Evolutionary conservation across 176 grass and related monocot species (phyloP), one percentile per base, ranked within the genome.

Genomic region (Themeda triandra): DNA sequence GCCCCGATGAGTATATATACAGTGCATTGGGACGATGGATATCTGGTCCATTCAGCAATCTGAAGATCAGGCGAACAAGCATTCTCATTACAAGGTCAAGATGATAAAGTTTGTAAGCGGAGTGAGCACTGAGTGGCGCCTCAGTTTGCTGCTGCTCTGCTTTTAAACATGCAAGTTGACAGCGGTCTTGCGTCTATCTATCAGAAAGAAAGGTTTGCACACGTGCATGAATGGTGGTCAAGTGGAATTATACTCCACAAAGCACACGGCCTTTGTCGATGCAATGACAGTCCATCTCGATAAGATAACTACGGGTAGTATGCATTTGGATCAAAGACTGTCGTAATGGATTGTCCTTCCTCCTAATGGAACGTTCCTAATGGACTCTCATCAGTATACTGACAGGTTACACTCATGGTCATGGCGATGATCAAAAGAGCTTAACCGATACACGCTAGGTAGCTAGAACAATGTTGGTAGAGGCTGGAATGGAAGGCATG

Each of bases 111-210:
- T 21, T 19, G 49, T 21, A 56, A n/a, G 21, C 54, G 23, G 19
- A 58, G 54, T 73, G 69, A n/a, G n/a, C n/a, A n/a, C n/a, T n/a
- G n/a, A 81, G 24, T 24, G 51, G n/a, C 69, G 40, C 2, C 62
- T 62, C 17, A 28, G 17, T 63, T 86, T 80, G 32, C 27, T 66
- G 27, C 28, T 8, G 31, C 49, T 5, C 3, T 63, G 23, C 69
- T 71, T 63, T 60, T 29, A 64, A 71, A 8, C 12, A 18, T 71
- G 41, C 75, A 79, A 71, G 66, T 80, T 80, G 67, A 39, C 15
- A 21, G 23, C 23, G 6, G 54, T 63, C 49, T 63, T 49, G 15
- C 37, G 10, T 41, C 19, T 60, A 66, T 23, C 33, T 69, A 24
- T 40, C 33, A n/a, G 12, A 84, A 67, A n/a, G 10, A 75, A 19